Conservation (phyloP, 1,284 basidiomycete genomes). For the Sanghuangporus baumii region DNA sequence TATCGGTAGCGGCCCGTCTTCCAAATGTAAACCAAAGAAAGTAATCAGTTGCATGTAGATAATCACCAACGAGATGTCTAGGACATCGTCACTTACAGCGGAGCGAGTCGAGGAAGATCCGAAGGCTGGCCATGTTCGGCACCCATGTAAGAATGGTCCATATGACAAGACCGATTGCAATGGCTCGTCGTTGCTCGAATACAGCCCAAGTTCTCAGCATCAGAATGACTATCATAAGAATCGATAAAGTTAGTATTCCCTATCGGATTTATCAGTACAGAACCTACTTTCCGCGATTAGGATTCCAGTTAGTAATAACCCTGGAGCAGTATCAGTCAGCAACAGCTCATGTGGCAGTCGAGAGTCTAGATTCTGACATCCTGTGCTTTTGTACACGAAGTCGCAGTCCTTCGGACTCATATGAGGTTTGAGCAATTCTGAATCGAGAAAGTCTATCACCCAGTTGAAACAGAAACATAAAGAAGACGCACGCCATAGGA, state of each 20-base stretch:
- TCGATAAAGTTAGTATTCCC: neutral
- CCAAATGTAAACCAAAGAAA: neutral
- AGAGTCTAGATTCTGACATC: neutral
- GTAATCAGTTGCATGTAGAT: neutral
- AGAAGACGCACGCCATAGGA: constrained; percentile 4
- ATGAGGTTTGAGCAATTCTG: neutral
- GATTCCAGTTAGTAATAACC: neutral
- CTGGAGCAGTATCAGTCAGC: neutral
- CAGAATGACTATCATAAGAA: neutral
- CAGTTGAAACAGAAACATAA: neutral
- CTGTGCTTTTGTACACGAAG: constrained; percentile 5
- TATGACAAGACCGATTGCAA: constrained; percentile 2
- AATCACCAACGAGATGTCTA: neutral
- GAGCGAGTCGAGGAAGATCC: constrained; percentile 1
- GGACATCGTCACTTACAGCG: neutral
- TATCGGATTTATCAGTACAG: neutral
- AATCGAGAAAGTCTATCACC: neutral
- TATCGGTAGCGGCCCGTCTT: neutral
- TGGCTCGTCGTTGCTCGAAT: neutral
- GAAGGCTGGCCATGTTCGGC: neutral
- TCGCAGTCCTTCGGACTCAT: neutral
- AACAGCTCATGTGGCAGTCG: no score
- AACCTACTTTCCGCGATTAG: constrained; percentile 3
- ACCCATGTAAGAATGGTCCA: constrained; percentile 8
- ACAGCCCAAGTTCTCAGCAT: constrained; percentile 3